Base-by-base conservation (phyloP, 1,139 yeast species). In the Kurtzmaniella quercitrusa region DNA sequence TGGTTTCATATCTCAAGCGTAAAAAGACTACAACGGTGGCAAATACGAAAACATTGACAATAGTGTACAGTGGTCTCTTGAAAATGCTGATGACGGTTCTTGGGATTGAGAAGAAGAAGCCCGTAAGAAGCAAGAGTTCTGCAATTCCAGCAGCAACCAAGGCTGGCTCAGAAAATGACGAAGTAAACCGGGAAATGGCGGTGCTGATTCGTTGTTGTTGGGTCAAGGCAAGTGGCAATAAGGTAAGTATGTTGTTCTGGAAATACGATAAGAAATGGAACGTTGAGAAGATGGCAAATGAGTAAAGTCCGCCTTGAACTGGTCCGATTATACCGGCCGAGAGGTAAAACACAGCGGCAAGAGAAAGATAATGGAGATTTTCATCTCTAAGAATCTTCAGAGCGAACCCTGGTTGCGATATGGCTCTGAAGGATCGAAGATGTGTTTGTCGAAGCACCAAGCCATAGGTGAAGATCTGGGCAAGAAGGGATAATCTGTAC, bases 231-330 rank as follows among this genome's bases (percentile, higher is more conserved):
- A 58, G 40, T 9, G 66, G 58, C 16, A 57, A 51, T 14, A 56
- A 49, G 11, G 50, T 48, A 38, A 65, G 54, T 33, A 65, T 48
- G 43, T 62, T 59, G 39, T 57, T 52, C 43, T 70, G 75, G 56
- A 77, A 70, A 59, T 81, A 81, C 34, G 71, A 68, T 48, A 79
- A 59, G 19, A 74, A 62, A 60, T 81, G 86, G 65, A 81, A 81
- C 2, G 76, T 48, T 1, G 84, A 77, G 58, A 73, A 81, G n/a
- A 81, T 74, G 3, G 70, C 65, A 48, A 77, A 81, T 25, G 85
- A 75, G 54, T 75, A 75, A 39, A 77, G 63, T 9, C 70, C 60
- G n/a, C 73, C 73, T 8, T 63, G 54, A 17, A 70, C 54, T 16
- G 55, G 55, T 1, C 69, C 71, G 41, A 67, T 54, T 21, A 55